phyloP scores from a whole-genome alignment of 2,329 filamentous ascomycete species.

The Penicillium digitatum region DNA sequence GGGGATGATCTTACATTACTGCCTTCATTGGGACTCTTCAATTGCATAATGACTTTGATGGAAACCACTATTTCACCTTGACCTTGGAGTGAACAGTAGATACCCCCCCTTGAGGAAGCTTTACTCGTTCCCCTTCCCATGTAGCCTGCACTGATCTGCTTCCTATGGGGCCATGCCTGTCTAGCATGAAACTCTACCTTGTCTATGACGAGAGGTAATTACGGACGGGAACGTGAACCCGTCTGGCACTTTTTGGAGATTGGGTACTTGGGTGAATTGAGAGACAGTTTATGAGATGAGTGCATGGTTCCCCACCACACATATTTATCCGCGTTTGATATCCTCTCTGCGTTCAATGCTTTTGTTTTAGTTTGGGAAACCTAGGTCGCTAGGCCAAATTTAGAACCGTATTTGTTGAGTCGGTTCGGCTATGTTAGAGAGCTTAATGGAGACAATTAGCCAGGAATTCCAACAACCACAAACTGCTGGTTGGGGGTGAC shows the following conservation, averaged over 20 bases:
- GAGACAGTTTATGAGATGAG: not conserved
- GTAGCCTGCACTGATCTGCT: conserved; percentile 12
- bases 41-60: not conserved
- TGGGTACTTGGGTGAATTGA: too few relatives aligned
- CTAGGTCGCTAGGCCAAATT: too few relatives aligned
- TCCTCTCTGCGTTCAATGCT: too few relatives aligned
- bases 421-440: too few relatives aligned
- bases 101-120: conserved; percentile 24
- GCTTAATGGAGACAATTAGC: too few relatives aligned
- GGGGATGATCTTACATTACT: not conserved
- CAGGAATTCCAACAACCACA: too few relatives aligned
- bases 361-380: too few relatives aligned
- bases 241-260: not conserved
- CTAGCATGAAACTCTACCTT: not conserved
- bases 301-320: too few relatives aligned
- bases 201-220: not conserved
- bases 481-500: too few relatives aligned
- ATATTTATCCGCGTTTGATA: too few relatives aligned
- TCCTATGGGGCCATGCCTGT: not conserved
- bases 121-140: conserved; percentile 11
- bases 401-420: too few relatives aligned
- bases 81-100: conserved; percentile 4
- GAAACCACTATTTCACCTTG: not conserved
- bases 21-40: not conserved
- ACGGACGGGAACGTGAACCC: not conserved